Evolutionary conservation across 2,329 filamentous ascomycete genomes (phyloP).

Genomic region (Microdochium trichocladiopsis): DNA sequence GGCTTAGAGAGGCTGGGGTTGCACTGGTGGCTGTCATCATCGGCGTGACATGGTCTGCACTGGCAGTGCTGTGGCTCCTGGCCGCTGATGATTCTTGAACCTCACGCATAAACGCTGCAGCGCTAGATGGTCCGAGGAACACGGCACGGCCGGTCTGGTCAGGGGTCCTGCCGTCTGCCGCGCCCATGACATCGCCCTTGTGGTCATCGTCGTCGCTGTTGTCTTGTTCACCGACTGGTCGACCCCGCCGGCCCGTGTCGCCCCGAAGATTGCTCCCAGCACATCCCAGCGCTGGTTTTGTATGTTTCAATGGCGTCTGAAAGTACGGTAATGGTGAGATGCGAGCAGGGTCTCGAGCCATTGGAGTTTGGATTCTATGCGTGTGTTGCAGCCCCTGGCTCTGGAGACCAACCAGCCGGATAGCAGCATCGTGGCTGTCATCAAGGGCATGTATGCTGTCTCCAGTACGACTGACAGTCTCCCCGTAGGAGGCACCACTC

Average conservation of each 20-base stretch:
- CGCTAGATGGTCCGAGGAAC: constrained; percentile 2
- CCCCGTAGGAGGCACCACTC: not conserved
- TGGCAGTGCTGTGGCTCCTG: not conserved
- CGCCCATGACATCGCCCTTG: not conserved
- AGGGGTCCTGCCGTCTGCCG: not conserved
- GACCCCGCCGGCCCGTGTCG: too few species aligned
- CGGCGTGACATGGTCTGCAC: not conserved
- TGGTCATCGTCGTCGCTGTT: not conserved
- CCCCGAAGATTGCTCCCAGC: not conserved
- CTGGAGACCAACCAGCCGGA: not conserved
- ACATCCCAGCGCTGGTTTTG: not conserved
- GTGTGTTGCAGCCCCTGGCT: not conserved
- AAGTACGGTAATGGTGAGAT: too few species aligned
- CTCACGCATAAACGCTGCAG: constrained; percentile 3
- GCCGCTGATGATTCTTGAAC: constrained; percentile 1
- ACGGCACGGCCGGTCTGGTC: constrained; percentile 1
- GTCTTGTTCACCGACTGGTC: too few species aligned
- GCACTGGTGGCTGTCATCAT: not conserved
- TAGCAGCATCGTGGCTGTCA: not conserved
- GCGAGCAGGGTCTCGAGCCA: too few species aligned
- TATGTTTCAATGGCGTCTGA: not conserved
- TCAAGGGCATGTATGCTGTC: not conserved
- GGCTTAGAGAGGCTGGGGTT: not conserved
- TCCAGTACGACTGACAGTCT: not conserved
- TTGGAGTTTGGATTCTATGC: not conserved